Evolutionary conservation across 768 basidiomycete genomes (phyloP).

Genomic region (Leccinum uliginosum): DNA sequence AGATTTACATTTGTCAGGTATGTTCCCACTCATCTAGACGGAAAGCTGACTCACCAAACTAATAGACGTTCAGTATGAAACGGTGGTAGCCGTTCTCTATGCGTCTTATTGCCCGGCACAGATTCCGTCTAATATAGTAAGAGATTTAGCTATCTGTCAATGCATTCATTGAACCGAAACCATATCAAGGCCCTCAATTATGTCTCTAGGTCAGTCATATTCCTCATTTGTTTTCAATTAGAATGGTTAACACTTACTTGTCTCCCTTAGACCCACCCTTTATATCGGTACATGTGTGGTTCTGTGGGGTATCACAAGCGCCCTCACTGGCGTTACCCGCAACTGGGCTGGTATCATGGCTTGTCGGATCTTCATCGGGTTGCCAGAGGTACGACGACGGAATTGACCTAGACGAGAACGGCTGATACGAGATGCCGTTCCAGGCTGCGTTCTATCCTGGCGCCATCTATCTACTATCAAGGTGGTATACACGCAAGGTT

Average conservation of each 20-base stretch:
- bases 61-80: slow-evolving; percentile 49
- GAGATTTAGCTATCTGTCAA: background rate
- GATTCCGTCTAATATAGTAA: slow-evolving; percentile 64
- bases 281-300: slow-evolving; percentile 61
- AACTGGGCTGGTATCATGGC: slow-evolving; percentile 51
- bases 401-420: background rate
- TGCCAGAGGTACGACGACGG: slow-evolving; percentile 44
- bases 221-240: background rate
- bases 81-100: slow-evolving; percentile 49
- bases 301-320: slow-evolving; percentile 60
- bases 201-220: slow-evolving; percentile 42
- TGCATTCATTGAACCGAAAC: background rate
- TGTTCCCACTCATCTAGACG: background rate
- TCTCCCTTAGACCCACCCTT: slow-evolving; percentile 45
- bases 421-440: background rate
- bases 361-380: slow-evolving; percentile 58
- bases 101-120: slow-evolving; percentile 62
- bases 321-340: slow-evolving; percentile 51
- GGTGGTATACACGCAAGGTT: slow-evolving; percentile 49
- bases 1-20: slow-evolving; percentile 35
- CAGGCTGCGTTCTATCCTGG: slow-evolving; percentile 67
- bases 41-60: background rate
- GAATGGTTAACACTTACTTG: background rate
- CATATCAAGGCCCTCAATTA: slow-evolving; percentile 48
- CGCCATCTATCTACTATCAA: slow-evolving; percentile 41